A percentile compares a stretch with the other conserved stretches of the same genome.
Evolutionary conservation across 768 basidiomycete species (phyloP).

Genomic region (Pisolithus microcarpus): DNA sequence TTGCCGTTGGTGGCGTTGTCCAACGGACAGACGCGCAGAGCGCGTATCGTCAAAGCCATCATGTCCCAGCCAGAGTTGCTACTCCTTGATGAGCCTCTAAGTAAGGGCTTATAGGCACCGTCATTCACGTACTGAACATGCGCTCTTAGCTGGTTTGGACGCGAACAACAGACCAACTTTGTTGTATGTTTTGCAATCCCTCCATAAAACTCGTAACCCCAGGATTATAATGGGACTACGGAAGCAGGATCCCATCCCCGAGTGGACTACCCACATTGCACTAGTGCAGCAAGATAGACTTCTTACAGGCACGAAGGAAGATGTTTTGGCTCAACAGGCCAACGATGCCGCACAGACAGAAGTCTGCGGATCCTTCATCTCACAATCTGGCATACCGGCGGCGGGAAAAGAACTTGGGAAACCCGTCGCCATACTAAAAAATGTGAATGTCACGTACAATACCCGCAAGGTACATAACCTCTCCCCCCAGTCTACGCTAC

Average conservation of each 20-base stretch:
- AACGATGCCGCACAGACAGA: constrained; percentile 4
- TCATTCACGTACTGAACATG: background rate
- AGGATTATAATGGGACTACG: constrained; percentile 62
- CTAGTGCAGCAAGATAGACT: constrained; percentile 44
- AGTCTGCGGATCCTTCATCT: background rate
- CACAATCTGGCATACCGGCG: background rate
- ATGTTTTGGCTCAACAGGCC: constrained; percentile 31
- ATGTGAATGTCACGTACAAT: constrained; percentile 65
- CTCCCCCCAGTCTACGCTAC: background rate
- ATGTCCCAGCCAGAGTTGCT: constrained; percentile 64
- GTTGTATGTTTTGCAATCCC: constrained; percentile 43
- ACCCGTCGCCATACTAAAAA: constrained; percentile 52
- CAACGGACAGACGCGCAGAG: constrained; percentile 87
- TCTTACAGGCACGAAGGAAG: constrained; percentile 42
- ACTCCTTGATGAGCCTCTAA: constrained; percentile 87
- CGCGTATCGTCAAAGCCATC: constrained; percentile 74
- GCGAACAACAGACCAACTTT: constrained; percentile 49
- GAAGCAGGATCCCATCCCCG: constrained; percentile 63
- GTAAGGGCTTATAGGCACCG: constrained; percentile 35
- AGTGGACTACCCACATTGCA: constrained; percentile 66
- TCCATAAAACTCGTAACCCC: constrained; percentile 45
- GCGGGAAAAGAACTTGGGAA: constrained; percentile 18
- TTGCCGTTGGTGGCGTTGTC: constrained; percentile 79
- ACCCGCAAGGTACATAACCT: constrained; percentile 45
- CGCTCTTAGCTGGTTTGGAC: constrained; percentile 66